Percentiles rank a stretch among this genome's conserved stretches.
Conservation (phyloP, 768 basidiomycete genomes). For the Neoboletus magnificus region DNA sequence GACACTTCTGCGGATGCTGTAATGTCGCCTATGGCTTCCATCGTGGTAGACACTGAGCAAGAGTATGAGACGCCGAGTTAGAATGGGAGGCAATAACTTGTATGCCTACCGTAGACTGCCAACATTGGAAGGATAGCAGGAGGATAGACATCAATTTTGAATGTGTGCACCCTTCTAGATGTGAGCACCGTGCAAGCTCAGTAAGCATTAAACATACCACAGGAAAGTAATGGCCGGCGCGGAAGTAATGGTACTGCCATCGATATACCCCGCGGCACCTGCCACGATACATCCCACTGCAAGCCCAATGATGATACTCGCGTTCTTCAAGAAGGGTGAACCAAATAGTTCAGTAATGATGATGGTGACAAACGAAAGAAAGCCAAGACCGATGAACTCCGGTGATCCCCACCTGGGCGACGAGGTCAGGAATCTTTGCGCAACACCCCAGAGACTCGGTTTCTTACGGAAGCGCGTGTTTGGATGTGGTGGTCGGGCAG, state of each 20-base stretch:
- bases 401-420: constrained; percentile 70
- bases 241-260: constrained; percentile 55
- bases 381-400: constrained; percentile 83
- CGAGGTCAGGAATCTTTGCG: background rate
- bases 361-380: constrained; percentile 75
- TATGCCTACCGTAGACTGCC: constrained; percentile 49
- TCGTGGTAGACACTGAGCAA: constrained; percentile 59
- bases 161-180: constrained; percentile 58
- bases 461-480: constrained; percentile 59
- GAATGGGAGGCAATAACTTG: background rate
- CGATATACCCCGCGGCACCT: constrained; percentile 76
- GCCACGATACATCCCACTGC: constrained; percentile 78
- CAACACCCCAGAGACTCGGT: background rate
- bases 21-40: constrained; percentile 86
- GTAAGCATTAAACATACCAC: constrained; percentile 41
- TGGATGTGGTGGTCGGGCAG: constrained; percentile 70
- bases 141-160: constrained; percentile 73
- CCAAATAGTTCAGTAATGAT: constrained; percentile 81
- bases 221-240: constrained; percentile 81
- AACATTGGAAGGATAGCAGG: constrained; percentile 64
- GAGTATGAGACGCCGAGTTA: constrained; percentile 2
- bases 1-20: constrained; percentile 84
- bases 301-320: constrained; percentile 72
- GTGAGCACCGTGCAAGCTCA: background rate
- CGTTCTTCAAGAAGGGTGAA: constrained; percentile 80